phyloP scores from a whole-genome alignment of 768 basidiomycete species.

The Rhodotorula toruloides region DNA sequence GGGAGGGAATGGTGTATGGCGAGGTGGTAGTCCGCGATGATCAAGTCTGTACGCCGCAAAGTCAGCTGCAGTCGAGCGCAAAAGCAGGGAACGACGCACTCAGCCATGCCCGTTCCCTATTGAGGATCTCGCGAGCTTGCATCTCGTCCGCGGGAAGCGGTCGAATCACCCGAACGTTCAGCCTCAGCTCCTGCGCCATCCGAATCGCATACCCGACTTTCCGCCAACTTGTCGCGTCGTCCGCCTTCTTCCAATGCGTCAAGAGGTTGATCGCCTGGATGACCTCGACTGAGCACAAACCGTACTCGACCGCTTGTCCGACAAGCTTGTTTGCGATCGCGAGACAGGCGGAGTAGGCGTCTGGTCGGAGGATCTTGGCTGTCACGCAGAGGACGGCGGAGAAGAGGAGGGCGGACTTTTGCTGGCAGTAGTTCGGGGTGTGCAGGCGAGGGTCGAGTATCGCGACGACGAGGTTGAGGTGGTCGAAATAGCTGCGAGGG shows the following conservation, averaged over 20 bases:
- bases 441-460: constrained; percentile 3
- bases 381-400: background rate
- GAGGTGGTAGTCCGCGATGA: constrained; percentile 8
- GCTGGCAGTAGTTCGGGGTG: background rate
- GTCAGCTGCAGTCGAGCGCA: background rate
- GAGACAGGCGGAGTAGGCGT: background rate
- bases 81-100: background rate
- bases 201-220: background rate
- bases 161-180: background rate
- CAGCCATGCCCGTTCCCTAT: background rate
- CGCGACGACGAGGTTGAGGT: background rate
- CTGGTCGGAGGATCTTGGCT: background rate
- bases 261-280: constrained; percentile 1
- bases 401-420: background rate
- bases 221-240: background rate
- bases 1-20: background rate
- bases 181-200: constrained; percentile 1
- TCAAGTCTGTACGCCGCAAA: background rate
- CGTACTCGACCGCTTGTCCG: background rate
- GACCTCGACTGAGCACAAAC: background rate
- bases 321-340: background rate
- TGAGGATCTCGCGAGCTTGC: background rate
- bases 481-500: background rate
- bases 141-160: background rate
- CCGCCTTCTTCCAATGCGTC: background rate